Base-by-base conservation (phyloP, 139 green algal species). In the Ettlia oleoabundans region DNA sequence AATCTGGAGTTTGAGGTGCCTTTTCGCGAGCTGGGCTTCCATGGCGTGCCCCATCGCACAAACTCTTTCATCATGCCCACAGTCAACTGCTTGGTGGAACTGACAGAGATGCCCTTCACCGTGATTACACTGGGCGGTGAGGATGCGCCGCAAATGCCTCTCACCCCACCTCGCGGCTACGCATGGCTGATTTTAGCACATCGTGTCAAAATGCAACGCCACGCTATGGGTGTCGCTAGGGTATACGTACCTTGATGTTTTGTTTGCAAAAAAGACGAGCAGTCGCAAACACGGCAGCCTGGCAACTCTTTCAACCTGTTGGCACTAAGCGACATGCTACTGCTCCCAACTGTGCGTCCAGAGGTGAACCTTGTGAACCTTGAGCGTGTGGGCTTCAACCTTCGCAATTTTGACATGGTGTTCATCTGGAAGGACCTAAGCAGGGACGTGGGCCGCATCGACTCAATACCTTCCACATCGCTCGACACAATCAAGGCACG, bases 321-420 rank as follows among this genome's bases (percentile, higher is more conserved):
- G 33, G 38, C 18, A 35, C 61, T 82, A 61, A 42, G 87, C 19
- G 77, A 94, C 32, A 67, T 7, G 24, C 58, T 21, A 13, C 18
- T 67, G 24, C 24, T 30, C 24, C 58, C 30, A 8, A 40, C 28
- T 41, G 21, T 41, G 9, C n/a, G 21, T 28, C 51, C 84, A 9
- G 94, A 97, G 78, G 93, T 99, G 33, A 96, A 98, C 89, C 92
- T 99, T 51, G 92, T 99, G 42, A 98, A 98, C 90, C 89, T 99
- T 53, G 97, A 99, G 91, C 93, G 97, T 47, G 96, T 99, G 38
- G 97, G 96, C 68, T 98, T 99, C 84, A 96, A 96, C 90, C 90
- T 98, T 76, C 98, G 98, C 81, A 99, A 98, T 87, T 98, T 99
- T 77, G 97, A 99, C 92, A 97, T 99, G 93, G 88, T 94, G 51